Evolutionary conservation across 2,329 filamentous ascomycete genomes (phyloP).

Genomic region (Neopestalotiopsis clavispora): DNA sequence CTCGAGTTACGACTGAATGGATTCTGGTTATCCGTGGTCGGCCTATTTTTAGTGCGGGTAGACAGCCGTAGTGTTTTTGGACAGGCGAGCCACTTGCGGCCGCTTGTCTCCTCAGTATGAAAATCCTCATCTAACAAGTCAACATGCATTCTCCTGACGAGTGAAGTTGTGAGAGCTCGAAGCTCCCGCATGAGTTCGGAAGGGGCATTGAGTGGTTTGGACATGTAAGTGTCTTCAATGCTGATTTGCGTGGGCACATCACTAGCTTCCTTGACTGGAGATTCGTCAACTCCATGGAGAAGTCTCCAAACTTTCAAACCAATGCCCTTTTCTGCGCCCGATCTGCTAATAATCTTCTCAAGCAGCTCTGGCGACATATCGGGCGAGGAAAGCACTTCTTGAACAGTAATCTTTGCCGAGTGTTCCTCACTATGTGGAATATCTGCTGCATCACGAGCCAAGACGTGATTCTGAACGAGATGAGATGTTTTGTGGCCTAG

Average conservation of each 20-base stretch:
- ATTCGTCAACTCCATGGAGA: constrained; percentile 79
- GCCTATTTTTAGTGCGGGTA: constrained; percentile 63
- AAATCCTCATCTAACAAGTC: constrained; percentile 64
- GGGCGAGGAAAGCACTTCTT: constrained; percentile 66
- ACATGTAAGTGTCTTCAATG: constrained; percentile 88
- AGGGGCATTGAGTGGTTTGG: constrained; percentile 67
- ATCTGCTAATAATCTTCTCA: constrained; percentile 71
- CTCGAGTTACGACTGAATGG: constrained; percentile 74
- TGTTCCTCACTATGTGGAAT: constrained; percentile 43
- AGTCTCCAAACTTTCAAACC: constrained; percentile 77
- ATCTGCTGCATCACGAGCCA: constrained; percentile 34
- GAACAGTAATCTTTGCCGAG: constrained; percentile 61
- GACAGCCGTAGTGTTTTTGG: constrained; percentile 84
- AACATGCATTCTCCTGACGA: constrained; percentile 77
- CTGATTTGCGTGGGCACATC: constrained; percentile 85
- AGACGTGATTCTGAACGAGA: constrained; percentile 66
- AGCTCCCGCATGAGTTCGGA: constrained; percentile 72
- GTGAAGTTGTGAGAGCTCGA: constrained; percentile 67
- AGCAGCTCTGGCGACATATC: constrained; percentile 68
- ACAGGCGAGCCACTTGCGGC: constrained; percentile 71
- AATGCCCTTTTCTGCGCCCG: constrained; percentile 73
- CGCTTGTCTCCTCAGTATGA: constrained; percentile 30
- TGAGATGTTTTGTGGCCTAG: constrained; percentile 82
- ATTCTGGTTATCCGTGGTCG: constrained; percentile 46
- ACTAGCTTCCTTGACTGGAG: constrained; percentile 73